Evolutionary conservation across 371 early-diverging fungal genomes (phyloP), one percentile per base, ranked within the genome.

Genomic region (Mortierella sp.): DNA sequence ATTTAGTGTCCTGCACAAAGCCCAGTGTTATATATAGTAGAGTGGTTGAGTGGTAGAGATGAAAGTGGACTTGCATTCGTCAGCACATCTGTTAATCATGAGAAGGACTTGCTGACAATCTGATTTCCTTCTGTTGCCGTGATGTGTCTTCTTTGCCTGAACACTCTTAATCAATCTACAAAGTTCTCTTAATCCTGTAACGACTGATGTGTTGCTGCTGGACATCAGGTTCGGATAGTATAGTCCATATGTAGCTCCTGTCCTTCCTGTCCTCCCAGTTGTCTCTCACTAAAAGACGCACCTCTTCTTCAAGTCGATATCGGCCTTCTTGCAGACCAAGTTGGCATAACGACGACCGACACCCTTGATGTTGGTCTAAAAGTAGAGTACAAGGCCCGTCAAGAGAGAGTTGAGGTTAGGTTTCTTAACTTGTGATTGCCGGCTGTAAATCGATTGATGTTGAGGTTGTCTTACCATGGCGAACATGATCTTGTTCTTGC

Each of bases 251-350:
- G 8, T 13, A 63, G 24, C 2, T 33, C 50, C 63, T 47, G 50
- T 28, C 32, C 32, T 47, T 28, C 7, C 24, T 19, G 16, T 8
- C 19, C 6, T 1, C 47, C 33, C 55, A 16, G 33, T 13, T 57
- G 28, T 21, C 57, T 21, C 57, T 36, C n/a, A 7, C n/a, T n/a
- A 4, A 21, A 33, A 13, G 52, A 80, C 70, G 69, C 84, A 94
- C 93, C 97, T 92, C 93, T 98, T 98, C 88, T 83, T 92, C 75
- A 96, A 82, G 89, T 97, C 97, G 79, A 99, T 90, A 85, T 98
- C 98, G 74, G 99, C 98, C 94, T 97, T 98, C 93, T 97, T 97
- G 91, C 97, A 96, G 72, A 97, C 96, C 84, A 98, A 86, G 94
- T 95, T 97, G 86, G 99, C 90, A 90, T 97, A 97, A 85, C 99